Conservation (phyloP, 257 asterid species). For the Lycium ferocissimum region DNA sequence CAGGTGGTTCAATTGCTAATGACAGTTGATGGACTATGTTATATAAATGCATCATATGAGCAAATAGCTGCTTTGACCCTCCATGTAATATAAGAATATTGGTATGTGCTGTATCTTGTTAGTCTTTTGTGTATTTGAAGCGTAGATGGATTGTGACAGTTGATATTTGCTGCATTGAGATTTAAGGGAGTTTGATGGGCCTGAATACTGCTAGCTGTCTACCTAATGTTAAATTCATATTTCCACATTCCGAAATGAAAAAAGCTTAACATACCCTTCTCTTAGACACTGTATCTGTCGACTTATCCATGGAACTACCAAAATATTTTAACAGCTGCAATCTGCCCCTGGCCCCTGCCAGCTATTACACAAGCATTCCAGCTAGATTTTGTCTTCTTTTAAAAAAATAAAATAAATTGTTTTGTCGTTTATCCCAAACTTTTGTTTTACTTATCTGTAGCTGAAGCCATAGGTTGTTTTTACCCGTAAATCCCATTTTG, state of each 20-base stretch:
- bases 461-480: background rate
- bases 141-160: background rate
- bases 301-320: conserved; percentile 5
- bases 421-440: background rate
- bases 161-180: conserved; percentile 7
- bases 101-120: conserved; percentile 20
- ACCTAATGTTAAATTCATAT: background rate
- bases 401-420: background rate
- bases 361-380: background rate
- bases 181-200: conserved; percentile 9
- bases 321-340: background rate
- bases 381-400: background rate
- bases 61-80: background rate
- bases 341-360: conserved; percentile 15
- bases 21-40: conserved; percentile 19
- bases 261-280: conserved; percentile 19
- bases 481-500: background rate
- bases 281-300: background rate
- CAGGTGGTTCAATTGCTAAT: conserved; percentile 14
- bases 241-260: background rate
- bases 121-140: background rate
- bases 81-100: background rate
- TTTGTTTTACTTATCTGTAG: background rate
- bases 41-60: background rate
- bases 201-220: background rate